phyloP scores from a whole-genome alignment of 345 rosid genomes.

The Eucalyptus curtisii region DNA sequence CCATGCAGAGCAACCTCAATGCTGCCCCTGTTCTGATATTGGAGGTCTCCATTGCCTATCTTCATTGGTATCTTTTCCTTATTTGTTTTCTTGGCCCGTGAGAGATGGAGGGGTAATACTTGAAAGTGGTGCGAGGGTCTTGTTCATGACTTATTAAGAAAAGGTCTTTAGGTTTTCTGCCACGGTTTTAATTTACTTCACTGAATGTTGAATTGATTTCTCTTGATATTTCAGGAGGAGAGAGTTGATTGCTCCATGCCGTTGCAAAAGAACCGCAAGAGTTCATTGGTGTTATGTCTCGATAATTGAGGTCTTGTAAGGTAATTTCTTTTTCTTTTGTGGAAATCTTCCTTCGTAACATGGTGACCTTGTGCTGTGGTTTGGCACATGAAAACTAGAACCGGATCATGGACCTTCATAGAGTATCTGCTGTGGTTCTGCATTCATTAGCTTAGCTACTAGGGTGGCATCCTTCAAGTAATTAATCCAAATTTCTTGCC shows the following conservation, averaged over 20 bases:
- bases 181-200: neutral
- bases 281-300: neutral
- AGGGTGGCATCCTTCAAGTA: neutral
- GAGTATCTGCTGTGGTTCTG: neutral
- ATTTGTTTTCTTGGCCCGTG: neutral
- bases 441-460: neutral
- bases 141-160: neutral
- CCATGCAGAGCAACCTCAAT: neutral
- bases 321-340: neutral
- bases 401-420: neutral
- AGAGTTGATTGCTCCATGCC: neutral
- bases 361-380: neutral
- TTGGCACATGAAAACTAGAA: neutral
- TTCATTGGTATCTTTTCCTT: neutral
- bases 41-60: neutral
- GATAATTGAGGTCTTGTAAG: neutral
- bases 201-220: neutral
- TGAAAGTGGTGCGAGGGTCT: neutral
- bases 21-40: neutral
- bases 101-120: neutral
- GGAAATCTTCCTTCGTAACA: neutral
- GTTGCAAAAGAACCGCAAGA: neutral
- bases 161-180: neutral
- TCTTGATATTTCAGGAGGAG: neutral
- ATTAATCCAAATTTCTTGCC: neutral